Conservation (phyloP, 129 eudicot species). For the Sambucus nigra region DNA sequence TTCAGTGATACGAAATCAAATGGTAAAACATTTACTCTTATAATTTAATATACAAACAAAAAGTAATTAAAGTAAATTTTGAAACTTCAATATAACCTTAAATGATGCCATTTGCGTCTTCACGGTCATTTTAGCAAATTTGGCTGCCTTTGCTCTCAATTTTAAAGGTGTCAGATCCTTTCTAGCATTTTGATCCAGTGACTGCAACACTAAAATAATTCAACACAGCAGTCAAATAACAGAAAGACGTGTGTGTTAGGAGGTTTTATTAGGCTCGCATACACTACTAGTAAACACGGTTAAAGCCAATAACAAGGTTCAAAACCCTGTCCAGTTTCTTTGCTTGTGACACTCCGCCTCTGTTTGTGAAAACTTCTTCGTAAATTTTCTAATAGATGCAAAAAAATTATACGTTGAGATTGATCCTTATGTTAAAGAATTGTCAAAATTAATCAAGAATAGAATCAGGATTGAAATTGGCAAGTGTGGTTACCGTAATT, state of each 20-base stretch:
- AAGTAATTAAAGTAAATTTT: background rate
- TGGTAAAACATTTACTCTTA: background rate
- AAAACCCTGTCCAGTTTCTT: background rate
- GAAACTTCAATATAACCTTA: constrained; percentile 40
- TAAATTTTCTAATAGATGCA: no score
- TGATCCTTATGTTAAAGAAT: no score
- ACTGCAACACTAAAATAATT: constrained; percentile 75
- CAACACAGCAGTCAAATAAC: constrained; percentile 17
- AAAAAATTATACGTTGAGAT: no score
- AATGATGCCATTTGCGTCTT: constrained; percentile 94
- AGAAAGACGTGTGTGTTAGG: constrained; percentile 1
- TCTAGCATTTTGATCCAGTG: constrained; percentile 84
- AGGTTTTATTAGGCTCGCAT: background rate
- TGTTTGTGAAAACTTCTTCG: no score
- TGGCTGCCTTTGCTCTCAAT: constrained; percentile 97
- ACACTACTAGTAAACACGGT: background rate
- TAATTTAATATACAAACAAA: background rate
- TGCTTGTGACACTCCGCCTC: no score
- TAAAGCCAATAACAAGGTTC: constrained; percentile 8
- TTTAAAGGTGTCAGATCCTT: constrained; percentile 79
- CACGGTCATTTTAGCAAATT: constrained; percentile 89
- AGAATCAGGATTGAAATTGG: no score
- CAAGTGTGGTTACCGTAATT: no score
- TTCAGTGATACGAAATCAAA: background rate
- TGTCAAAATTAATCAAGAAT: no score